Base-by-base conservation (phyloP, 345 rosid species). In the Noccaea bulbosa region DNA sequence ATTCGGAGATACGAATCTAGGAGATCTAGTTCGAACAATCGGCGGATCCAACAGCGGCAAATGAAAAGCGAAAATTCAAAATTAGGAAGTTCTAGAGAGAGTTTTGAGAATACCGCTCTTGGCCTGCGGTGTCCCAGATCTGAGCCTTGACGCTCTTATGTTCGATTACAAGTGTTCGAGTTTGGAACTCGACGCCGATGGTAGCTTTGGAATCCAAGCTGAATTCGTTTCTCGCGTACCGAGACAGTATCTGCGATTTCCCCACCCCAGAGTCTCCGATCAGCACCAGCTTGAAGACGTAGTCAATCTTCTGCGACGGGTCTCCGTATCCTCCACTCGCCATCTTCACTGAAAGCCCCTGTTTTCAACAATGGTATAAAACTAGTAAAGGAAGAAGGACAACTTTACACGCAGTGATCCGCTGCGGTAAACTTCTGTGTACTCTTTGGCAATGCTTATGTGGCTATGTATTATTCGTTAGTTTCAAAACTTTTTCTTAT, bases 71-170 rank as follows among this genome's bases (percentile, higher is more conserved):
- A 45, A 50, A 50, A 14, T 7, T 7, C 53, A 6, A 17, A 16
- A 1, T 44, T 14, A 14, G 45, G 1, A 68, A 56, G 37, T 45
- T 33, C 2, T n/a, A 11, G 4, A 65, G 8, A 45, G 52, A 37
- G 62, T 2, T 4, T 15, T 3, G 55, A 47, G 45, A 47, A 38
- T 50, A 87, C 92, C 92, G 77, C 78, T 91, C 97, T 80, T 91
- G 97, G 5, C 97, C 97, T 30, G 97, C 97, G 48, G 97, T 91
- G 67, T 91, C 97, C 97, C 97, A 91, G 96, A 91, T 89, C 96
- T 91, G 97, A 53, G 96, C 97, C 77, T 91, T 89, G 38, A 91
- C 86, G 61, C 87, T 86, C 82, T 91, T 89, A 14, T 91, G 93
- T 27, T 87, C 81, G 38, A 91, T 86, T 5, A 84, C 84, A 38